Evolutionary conservation across 2,329 filamentous ascomycete genomes (phyloP), one percentile per base, ranked within the genome.

Genomic region (Myrmaecium sp.): DNA sequence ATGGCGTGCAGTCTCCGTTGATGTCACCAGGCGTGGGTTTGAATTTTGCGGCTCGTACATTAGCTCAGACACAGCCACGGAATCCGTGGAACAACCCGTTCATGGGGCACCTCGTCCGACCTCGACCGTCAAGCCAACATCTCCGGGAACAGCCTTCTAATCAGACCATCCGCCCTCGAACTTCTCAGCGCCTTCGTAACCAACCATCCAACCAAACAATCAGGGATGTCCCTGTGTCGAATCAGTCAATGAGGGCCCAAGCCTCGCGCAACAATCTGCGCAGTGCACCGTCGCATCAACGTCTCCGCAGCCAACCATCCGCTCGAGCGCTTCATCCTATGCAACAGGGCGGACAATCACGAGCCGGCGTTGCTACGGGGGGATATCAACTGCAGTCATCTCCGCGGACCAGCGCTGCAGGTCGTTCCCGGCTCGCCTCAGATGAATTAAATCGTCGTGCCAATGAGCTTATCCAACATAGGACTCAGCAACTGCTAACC

Each of bases 51-150:
- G 44, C 39, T 17, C 40, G 47, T 12, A 41, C 47, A 20, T 42
- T 42, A 25, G 39, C 41, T 19, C 41, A 42, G 19, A n/a, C n/a
- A n/a, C 43, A 31, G 14, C 31, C 36, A 14, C 43, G 46, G 14
- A 54, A 54, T 15, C 50, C 48, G 2, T 54, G 46, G 45, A 47
- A 42, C 27, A 47, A 42, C 27, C 40, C 45, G 5, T 52, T 47
- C 25, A 43, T 52, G 2, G 27, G 46, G 31, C 33, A 43, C 19
- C 35, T 43, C 12, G 36, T 29, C 13, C 43, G 43, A 14, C 49
- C 37, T 15, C 49, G 50, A 5, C 46, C 45, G 16, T 42, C 48
- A 14, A 39, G 42, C 13, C 38, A 53, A 6, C 42, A 49, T n/a
- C 29, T 38, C 13, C 27, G 35, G 27, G 50, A 54, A 11, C 49